Percentiles rank a stretch among this genome's conserved stretches.
Conservation (phyloP, 805 yeast species). For the Starmerella potacharoeniae region DNA sequence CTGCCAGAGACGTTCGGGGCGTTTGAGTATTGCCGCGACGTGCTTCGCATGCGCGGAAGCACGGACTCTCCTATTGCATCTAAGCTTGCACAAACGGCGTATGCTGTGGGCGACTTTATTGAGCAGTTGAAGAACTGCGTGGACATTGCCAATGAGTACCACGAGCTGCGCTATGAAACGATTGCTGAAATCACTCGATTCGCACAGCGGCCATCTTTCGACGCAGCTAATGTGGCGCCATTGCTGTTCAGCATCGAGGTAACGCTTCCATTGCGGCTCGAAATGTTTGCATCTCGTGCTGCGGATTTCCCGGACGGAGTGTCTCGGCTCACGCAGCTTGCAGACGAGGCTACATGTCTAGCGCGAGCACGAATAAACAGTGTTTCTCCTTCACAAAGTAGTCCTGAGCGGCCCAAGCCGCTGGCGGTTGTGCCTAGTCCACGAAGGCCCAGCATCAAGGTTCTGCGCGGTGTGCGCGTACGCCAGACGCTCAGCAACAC, state of each 20-base stretch:
- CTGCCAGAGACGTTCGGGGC: conserved; percentile 4
- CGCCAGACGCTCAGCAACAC: conserved; percentile 1
- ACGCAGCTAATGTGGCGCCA: neutral
- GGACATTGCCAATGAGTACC: conserved; percentile 6
- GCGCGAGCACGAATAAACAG: neutral
- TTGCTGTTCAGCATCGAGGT: conserved; percentile 4
- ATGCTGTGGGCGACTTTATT: conserved; percentile 1
- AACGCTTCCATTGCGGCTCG: conserved; percentile 11
- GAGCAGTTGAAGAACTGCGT: conserved; percentile 4
- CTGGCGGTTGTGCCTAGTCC: conserved; percentile 1
- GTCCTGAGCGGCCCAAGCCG: neutral
- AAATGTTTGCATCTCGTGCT: neutral
- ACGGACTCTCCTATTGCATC: conserved; percentile 11
- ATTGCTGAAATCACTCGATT: conserved; percentile 7
- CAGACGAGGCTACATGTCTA: neutral
- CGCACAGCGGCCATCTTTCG: neutral
- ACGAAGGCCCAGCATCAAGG: neutral
- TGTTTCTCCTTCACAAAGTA: neutral
- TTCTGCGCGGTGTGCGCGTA: conserved; percentile 6
- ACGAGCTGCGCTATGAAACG: conserved; percentile 6
- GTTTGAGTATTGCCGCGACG: conserved; percentile 7
- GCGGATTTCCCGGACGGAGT: conserved; percentile 6
- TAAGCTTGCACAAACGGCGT: conserved; percentile 8
- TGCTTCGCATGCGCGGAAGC: conserved; percentile 7
- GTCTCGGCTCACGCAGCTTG: neutral